phyloP scores from a whole-genome alignment of 495 filamentous ascomycete species.

The Margaritispora aquatica region DNA sequence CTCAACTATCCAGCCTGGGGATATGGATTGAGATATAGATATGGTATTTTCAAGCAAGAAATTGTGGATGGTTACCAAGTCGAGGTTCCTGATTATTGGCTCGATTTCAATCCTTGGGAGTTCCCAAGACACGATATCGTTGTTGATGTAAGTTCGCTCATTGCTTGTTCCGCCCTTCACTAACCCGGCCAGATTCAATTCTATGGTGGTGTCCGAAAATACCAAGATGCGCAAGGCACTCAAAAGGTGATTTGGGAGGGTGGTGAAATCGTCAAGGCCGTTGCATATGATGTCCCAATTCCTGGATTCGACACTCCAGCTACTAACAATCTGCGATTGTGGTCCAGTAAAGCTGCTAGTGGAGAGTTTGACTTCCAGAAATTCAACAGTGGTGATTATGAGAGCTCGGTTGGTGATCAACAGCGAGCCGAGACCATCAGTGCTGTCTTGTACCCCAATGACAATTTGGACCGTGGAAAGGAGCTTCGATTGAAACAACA shows the following conservation, averaged over 20 bases:
- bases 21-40: slow-evolving; percentile 89
- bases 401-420: slow-evolving; percentile 92
- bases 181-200: slow-evolving; percentile 97
- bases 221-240: slow-evolving; percentile 70
- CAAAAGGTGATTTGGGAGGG: slow-evolving; percentile 71
- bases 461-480: slow-evolving; percentile 93
- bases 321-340: slow-evolving; percentile 92
- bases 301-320: slow-evolving; percentile 85
- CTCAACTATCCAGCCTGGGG: slow-evolving; percentile 96
- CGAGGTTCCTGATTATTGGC: slow-evolving; percentile 97
- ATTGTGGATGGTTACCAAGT: slow-evolving; percentile 97
- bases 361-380: slow-evolving; percentile 99
- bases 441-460: slow-evolving; percentile 94
- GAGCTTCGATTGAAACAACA: slow-evolving; percentile 97
- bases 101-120: slow-evolving; percentile 99
- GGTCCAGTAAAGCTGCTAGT: slow-evolving; percentile 94
- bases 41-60: slow-evolving; percentile 99
- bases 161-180: too few species aligned
- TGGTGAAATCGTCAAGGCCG: slow-evolving; percentile 86
- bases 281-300: slow-evolving; percentile 93
- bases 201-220: slow-evolving; percentile 74
- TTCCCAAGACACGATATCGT: slow-evolving; percentile 92
- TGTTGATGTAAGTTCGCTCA: slow-evolving; percentile 58
- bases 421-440: slow-evolving; percentile 97
- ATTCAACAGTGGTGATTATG: slow-evolving; percentile 97